These are phyloP conservation scores for Tuber indicum DNA, from an alignment of 495 filamentous ascomycete species.

Conservation along the genomic window DNA sequence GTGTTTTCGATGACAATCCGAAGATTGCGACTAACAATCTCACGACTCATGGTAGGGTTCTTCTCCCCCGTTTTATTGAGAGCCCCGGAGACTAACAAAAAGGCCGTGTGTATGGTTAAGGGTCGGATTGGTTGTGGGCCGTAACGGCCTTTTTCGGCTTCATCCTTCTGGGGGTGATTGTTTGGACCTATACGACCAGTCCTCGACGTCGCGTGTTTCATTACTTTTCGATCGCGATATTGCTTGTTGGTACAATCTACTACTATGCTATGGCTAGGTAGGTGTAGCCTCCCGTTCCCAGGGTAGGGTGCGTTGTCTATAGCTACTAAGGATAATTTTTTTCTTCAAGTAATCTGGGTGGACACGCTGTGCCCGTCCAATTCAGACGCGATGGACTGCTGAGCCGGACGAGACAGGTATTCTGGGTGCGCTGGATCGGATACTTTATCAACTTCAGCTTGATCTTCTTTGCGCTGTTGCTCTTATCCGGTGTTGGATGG, in stretches of 20 bases:
- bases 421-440: slow-evolving; percentile 62
- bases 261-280: slow-evolving; percentile 56
- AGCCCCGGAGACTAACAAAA: background rate
- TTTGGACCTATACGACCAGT: slow-evolving; percentile 47
- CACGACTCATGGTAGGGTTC: slow-evolving; percentile 48
- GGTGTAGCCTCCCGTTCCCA: background rate
- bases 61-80: slow-evolving; percentile 41
- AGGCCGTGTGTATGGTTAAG: background rate
- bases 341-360: slow-evolving; percentile 57
- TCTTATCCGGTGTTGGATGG: slow-evolving; percentile 60
- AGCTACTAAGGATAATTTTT: background rate
- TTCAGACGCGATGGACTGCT: slow-evolving; percentile 47
- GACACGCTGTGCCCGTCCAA: slow-evolving; percentile 55
- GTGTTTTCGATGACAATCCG: slow-evolving; percentile 23
- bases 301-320: background rate
- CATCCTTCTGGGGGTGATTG: slow-evolving; percentile 47
- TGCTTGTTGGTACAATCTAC: slow-evolving; percentile 57
- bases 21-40: slow-evolving; percentile 49
- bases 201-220: slow-evolving; percentile 59
- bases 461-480: slow-evolving; percentile 55
- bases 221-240: slow-evolving; percentile 58
- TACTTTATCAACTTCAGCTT: slow-evolving; percentile 46
- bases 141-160: slow-evolving; percentile 50
- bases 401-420: slow-evolving; percentile 56
- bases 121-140: slow-evolving; percentile 54